Base-by-base conservation (phyloP, 805 yeast genomes). In the Brettanomyces anomalus region DNA sequence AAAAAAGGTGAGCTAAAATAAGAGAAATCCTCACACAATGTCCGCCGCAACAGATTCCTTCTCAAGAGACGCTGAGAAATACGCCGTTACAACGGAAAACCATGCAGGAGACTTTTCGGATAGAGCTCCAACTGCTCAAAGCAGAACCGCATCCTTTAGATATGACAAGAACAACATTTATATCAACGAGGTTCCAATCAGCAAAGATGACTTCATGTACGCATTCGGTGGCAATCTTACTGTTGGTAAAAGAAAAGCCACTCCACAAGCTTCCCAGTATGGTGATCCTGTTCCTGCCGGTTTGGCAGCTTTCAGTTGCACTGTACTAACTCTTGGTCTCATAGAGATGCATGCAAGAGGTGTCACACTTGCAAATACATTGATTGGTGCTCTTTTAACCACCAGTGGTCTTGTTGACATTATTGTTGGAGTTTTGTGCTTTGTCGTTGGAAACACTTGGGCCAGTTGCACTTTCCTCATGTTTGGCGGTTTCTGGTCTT, bases 191-290 rank as follows among this genome's bases (percentile, higher is more conserved):
- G 52, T 58, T 33, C 60, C 64, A 20, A 72, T 76, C 58, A 65
- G 67, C 43, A 69, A 74, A 42, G 67, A 67, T 24, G 88, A 81
- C 43, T 71, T 81, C 48, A 58, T 76, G 49, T 66, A 66, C 30
- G 87, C 85, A 2, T 79, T 80, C 54, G 85, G 82, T 14, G 85
- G 84, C 53, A 66, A 66, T 8, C 60, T 72, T 44, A 68, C 68
- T 40, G 66, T 75, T 4, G 71, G 77, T 41, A 54, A 62, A 32
- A 50, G 64, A 42, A 53, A 49, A 35, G 50, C 45, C 18, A 58
- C 64, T 10, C 30, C 53, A 16, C 48, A 56, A 15, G 32, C 53
- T 14, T 47, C 53, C 30, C 52, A 53, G 18, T 58, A 54, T 42
- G 72, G 65, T 14, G 72, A 72, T 50, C 77, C 80, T 1, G 73